Evolutionary conservation across 1,139 yeast species (phyloP), one percentile per base, ranked within the genome.

Genomic region (Suhomyces panamericanus): DNA sequence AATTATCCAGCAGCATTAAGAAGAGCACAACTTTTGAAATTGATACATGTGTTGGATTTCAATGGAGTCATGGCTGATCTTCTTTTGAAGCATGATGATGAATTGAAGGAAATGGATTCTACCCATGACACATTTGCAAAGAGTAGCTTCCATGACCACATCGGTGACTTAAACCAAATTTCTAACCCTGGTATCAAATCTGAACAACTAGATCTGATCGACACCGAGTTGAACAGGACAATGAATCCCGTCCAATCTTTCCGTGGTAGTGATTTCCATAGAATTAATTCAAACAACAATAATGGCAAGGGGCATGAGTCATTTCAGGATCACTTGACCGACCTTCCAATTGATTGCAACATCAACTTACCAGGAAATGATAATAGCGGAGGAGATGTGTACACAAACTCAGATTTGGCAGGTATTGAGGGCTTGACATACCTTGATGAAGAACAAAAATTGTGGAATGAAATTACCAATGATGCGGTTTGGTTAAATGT

Each of bases 1-100:
- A 86, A 85, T 56, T 83, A 84, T 57, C 91, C 93, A 0, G 91
- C 91, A 1, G 87, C 87, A 8, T 66, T 84, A 24, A 73, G 95
- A 57, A 69, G 89, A 50, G 87, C 87, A 0, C 95, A 87, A 57
- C 63, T 87, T 32, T 66, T 87, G 46, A 83, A 83, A 49, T 67
- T 87, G 44, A 77, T 85, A 52, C 70, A 80, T 32, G 79, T 85
- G 10, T 66, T 86, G 40, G 90, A 87, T 59, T 84, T 85, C 59
- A 81, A 82, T 61, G 85, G 84, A 7, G 75, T 80, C 6, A 81
- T 85, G 85, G 62, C 64, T 24, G 79, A 75, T 24, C 66, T 85
- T 41, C 69, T 84, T 3, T 59, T 64, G 9, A 83, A 80, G 53
- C 87, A 83, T 59, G 79, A 77, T 43, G 87, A 81, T 50, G 77